Conservation (phyloP, 441 rosid genomes). For the Gossypium gossypioides region DNA sequence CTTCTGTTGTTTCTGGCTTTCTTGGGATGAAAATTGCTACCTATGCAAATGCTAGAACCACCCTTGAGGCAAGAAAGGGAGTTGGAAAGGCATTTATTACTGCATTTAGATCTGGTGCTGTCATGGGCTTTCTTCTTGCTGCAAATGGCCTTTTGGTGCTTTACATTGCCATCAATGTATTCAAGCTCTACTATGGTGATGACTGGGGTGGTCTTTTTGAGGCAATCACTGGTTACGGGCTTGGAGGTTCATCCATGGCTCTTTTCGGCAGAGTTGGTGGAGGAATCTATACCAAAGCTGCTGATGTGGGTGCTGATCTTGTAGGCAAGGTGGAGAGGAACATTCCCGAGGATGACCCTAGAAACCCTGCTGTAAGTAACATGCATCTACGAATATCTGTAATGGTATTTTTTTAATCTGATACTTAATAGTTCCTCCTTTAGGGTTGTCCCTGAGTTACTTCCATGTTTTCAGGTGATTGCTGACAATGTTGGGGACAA, state of each 20-base stretch:
- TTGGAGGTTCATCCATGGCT: slow-evolving; percentile 98
- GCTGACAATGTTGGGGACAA: slow-evolving; percentile 97
- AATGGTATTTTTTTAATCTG: background rate
- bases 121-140: slow-evolving; percentile 97
- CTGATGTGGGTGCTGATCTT: slow-evolving; percentile 75
- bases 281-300: slow-evolving; percentile 86
- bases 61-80: slow-evolving; percentile 86
- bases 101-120: slow-evolving; percentile 92
- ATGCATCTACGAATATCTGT: background rate
- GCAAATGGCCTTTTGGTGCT: slow-evolving; percentile 92
- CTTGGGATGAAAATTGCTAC: slow-evolving; percentile 91
- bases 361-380: slow-evolving; percentile 67
- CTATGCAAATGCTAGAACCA: slow-evolving; percentile 38
- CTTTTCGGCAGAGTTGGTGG: slow-evolving; percentile 97
- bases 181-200: slow-evolving; percentile 80
- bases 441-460: background rate
- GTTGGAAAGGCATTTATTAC: slow-evolving; percentile 86
- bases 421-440: background rate
- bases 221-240: slow-evolving; percentile 90
- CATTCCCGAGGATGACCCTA: slow-evolving; percentile 69
- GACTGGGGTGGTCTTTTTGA: slow-evolving; percentile 91
- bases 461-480: slow-evolving; percentile 44
- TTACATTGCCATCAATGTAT: slow-evolving; percentile 60
- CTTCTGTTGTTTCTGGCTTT: slow-evolving; percentile 82
- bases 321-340: slow-evolving; percentile 72